Conservation (phyloP, 257 asterid genomes). For the Voacanga thouarsii region DNA sequence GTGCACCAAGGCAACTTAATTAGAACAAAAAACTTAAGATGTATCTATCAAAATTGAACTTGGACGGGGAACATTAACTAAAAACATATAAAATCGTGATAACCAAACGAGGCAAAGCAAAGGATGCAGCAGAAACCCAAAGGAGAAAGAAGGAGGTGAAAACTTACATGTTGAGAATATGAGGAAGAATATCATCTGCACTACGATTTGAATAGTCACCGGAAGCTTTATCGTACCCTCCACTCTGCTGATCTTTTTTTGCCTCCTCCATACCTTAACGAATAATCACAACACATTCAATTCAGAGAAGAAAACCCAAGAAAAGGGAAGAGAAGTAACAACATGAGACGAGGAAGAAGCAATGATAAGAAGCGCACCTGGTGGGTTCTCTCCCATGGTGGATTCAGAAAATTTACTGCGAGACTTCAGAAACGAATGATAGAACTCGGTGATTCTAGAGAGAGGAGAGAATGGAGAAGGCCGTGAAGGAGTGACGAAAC, state of each 20-base stretch:
- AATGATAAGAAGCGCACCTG: constrained; percentile 28
- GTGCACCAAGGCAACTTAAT: neutral
- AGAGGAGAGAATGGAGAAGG: neutral
- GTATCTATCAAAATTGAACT: neutral
- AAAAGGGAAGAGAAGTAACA: neutral
- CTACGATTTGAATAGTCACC: constrained; percentile 29
- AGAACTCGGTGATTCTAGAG: neutral
- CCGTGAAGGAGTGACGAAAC: neutral
- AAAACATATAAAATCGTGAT: neutral
- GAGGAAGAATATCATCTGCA: constrained; percentile 57
- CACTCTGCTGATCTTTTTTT: constrained; percentile 35
- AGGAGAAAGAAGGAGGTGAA: neutral
- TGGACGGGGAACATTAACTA: neutral
- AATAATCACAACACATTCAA: neutral
- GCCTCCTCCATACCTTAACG: constrained; percentile 31
- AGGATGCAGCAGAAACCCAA: neutral
- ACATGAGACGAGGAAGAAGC: neutral
- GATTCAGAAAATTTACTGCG: constrained; percentile 5
- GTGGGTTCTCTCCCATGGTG: constrained; percentile 40
- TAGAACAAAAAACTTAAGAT: neutral
- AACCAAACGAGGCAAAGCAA: neutral
- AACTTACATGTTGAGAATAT: constrained; percentile 61
- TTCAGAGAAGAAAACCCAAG: neutral
- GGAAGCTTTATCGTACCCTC: constrained; percentile 37
- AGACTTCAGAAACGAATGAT: neutral